Conservation (phyloP, 257 asterid genomes). For the Leptodermis oblonga region DNA sequence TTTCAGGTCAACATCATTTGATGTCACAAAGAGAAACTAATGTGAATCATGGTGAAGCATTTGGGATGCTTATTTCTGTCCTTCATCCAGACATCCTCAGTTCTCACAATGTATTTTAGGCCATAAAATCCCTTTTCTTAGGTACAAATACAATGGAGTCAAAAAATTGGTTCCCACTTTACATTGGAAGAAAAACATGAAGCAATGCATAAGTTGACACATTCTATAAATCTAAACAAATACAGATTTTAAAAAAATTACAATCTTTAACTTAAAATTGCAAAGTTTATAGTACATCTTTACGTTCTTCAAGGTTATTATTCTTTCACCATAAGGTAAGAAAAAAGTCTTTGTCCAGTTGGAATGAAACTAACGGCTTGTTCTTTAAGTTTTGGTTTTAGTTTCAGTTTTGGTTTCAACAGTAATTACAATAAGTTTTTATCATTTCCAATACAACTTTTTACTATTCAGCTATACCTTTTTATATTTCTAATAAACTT, state of each 20-base stretch:
- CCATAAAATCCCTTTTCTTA: neutral
- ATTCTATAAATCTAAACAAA: neutral
- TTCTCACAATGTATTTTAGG: neutral
- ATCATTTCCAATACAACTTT: too few relatives aligned
- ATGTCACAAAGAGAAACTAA: neutral
- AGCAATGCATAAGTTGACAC: neutral
- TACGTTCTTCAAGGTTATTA: neutral
- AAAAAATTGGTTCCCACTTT: neutral
- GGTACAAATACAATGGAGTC: neutral
- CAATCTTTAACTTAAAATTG: neutral
- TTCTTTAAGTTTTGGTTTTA: too few relatives aligned
- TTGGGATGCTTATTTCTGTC: neutral
- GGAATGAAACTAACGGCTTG: neutral
- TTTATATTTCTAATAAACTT: too few relatives aligned
- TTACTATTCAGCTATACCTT: too few relatives aligned
- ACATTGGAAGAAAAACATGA: neutral
- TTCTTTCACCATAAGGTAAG: neutral
- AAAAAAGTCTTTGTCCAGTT: neutral
- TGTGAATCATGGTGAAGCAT: neutral
- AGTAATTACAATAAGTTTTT: too few relatives aligned
- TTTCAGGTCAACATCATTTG: neutral
- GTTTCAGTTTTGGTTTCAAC: too few relatives aligned
- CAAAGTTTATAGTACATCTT: neutral
- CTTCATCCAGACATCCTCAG: neutral
- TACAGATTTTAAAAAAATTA: too few relatives aligned